Evolutionary conservation across 768 basidiomycete species (phyloP).

Genomic region (Amanita inopinata): DNA sequence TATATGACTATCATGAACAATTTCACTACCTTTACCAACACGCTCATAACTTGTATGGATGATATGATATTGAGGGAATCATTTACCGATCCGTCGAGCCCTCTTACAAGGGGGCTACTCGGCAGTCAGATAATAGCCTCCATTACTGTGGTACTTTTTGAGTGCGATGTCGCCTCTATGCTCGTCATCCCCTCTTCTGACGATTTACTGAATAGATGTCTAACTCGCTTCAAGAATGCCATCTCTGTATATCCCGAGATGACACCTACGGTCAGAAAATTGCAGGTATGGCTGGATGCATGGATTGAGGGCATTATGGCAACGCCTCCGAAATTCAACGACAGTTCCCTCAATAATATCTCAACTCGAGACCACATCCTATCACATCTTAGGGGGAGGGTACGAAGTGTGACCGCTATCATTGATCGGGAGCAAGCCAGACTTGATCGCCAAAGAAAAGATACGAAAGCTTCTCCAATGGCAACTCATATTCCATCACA

Average conservation of each 20-base stretch:
- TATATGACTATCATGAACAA: slow-evolving; percentile 37
- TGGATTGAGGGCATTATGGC: slow-evolving; percentile 36
- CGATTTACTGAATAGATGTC: slow-evolving; percentile 25
- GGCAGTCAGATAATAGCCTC: slow-evolving; percentile 36
- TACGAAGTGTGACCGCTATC: slow-evolving; percentile 31
- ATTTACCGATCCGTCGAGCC: slow-evolving; percentile 21
- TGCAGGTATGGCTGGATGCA: slow-evolving; percentile 33
- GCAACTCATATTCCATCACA: background rate
- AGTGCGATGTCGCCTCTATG: slow-evolving; percentile 33
- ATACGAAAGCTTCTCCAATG: slow-evolving; percentile 3
- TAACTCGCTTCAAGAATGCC: slow-evolving; percentile 51
- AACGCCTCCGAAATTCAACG: slow-evolving; percentile 32
- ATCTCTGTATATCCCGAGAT: slow-evolving; percentile 37
- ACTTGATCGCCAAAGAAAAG: slow-evolving; percentile 16
- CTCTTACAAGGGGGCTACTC: slow-evolving; percentile 14
- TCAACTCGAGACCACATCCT: slow-evolving; percentile 28
- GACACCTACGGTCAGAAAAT: slow-evolving; percentile 26
- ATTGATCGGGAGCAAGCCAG: slow-evolving; percentile 39
- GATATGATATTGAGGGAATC: slow-evolving; percentile 24
- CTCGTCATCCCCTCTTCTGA: slow-evolving; percentile 13
- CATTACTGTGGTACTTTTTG: slow-evolving; percentile 36
- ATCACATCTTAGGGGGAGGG: slow-evolving; percentile 23
- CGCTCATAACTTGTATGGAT: slow-evolving; percentile 32
- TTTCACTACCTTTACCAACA: slow-evolving; percentile 28
- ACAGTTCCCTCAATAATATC: slow-evolving; percentile 25